phyloP scores from a whole-genome alignment of 139 green algal genomes.

The Desmodesmus armatus region DNA sequence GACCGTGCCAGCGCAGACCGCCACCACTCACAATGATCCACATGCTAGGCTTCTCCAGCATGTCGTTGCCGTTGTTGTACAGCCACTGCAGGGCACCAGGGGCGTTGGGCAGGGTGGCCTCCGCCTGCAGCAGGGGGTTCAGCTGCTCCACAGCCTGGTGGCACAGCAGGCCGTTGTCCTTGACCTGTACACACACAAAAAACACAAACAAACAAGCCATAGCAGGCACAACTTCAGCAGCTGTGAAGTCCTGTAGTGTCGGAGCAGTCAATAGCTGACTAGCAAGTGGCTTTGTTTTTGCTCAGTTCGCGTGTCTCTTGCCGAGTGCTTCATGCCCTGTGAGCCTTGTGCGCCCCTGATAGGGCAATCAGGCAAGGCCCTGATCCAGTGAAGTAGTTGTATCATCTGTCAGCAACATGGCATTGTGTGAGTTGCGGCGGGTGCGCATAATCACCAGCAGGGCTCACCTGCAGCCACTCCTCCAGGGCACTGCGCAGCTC shows the following conservation, averaged over 20 bases:
- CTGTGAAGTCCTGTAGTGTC: background rate
- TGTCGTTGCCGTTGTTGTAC: constrained; percentile 45
- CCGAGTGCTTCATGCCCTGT: too few species aligned
- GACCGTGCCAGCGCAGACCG: too few species aligned
- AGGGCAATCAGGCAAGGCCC: too few species aligned
- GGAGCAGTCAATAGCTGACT: too few species aligned
- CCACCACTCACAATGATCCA: constrained; percentile 58
- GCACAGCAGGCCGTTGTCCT: constrained; percentile 46
- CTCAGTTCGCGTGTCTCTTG: too few species aligned
- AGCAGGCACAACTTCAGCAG: background rate
- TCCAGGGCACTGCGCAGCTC: constrained; percentile 45
- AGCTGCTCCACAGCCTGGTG: constrained; percentile 24
- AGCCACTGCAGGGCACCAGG: constrained; percentile 17
- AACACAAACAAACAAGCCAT: background rate
- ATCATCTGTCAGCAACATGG: too few species aligned
- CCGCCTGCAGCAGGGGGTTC: constrained; percentile 19
- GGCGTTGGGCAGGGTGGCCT: background rate
- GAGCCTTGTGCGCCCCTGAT: too few species aligned
- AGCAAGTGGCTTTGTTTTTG: too few species aligned
- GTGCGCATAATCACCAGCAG: background rate
- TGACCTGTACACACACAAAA: constrained; percentile 6
- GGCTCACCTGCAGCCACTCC: constrained; percentile 53
- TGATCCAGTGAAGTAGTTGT: too few species aligned
- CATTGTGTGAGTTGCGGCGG: too few species aligned
- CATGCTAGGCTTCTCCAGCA: constrained; percentile 70